Evolutionary conservation across 805 yeast genomes (phyloP).

Genomic region (Pichia thaimueangensis): DNA sequence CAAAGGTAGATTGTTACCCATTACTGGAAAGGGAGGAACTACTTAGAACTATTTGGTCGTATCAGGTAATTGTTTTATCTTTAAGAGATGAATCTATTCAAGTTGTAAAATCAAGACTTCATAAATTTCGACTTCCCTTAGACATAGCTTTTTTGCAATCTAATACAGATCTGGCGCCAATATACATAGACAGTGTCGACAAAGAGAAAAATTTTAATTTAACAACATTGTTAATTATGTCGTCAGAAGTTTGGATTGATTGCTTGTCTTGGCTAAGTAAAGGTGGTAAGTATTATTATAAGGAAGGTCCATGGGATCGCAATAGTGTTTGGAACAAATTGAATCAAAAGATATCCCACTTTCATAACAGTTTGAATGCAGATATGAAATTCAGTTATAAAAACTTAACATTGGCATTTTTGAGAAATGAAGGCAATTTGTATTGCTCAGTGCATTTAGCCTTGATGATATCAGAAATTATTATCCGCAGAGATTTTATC

Average conservation of each 20-base stretch:
- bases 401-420: neutral
- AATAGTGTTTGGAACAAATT: slow-evolving; percentile 3
- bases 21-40: neutral
- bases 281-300: slow-evolving; percentile 2
- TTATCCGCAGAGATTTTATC: slow-evolving; percentile 1
- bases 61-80: slow-evolving; percentile 2
- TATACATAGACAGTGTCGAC: neutral
- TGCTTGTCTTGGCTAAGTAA: slow-evolving; percentile 3
- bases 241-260: slow-evolving; percentile 2
- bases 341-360: neutral
- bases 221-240: neutral
- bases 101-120: slow-evolving; percentile 1
- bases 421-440: neutral
- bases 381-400: neutral
- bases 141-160: neutral
- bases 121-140: slow-evolving; percentile 2
- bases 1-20: neutral
- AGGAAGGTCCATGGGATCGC: slow-evolving; percentile 1
- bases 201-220: neutral
- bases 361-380: neutral
- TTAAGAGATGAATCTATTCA: slow-evolving; percentile 1
- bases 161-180: neutral
- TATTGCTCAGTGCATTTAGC: slow-evolving; percentile 5
- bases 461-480: neutral
- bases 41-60: slow-evolving; percentile 2